Evolutionary conservation across 2,329 filamentous ascomycete genomes (phyloP).

Genomic region (Metarhizium brunneum): DNA sequence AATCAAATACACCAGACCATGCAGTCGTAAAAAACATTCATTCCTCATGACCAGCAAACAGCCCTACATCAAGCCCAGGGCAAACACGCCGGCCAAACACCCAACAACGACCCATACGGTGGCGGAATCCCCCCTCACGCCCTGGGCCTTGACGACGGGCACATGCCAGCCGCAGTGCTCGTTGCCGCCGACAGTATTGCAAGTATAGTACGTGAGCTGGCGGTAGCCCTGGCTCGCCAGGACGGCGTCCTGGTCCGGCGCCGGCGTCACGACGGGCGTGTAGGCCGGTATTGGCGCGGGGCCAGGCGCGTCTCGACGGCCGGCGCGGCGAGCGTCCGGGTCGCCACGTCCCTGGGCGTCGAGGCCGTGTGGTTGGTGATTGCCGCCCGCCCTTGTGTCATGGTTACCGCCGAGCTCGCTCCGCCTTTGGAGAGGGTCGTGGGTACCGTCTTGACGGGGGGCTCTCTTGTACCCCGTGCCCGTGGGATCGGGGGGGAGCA

Average conservation of each 20-base stretch:
- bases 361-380: background rate
- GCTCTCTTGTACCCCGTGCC: background rate
- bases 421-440: background rate
- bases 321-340: background rate
- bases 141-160: conserved; percentile 19
- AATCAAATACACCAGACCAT: background rate
- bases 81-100: conserved; percentile 16
- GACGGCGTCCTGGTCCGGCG: conserved; percentile 19
- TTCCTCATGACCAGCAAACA: background rate
- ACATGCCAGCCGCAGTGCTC: conserved; percentile 28
- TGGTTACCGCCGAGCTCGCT: background rate
- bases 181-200: conserved; percentile 19
- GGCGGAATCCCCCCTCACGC: conserved; percentile 12
- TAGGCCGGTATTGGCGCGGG: conserved; percentile 11
- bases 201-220: conserved; percentile 25
- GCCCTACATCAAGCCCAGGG: conserved; percentile 14
- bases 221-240: conserved; percentile 21
- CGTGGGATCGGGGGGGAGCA: background rate
- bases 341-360: background rate
- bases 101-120: conserved; percentile 12
- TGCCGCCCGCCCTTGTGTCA: background rate
- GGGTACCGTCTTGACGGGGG: background rate
- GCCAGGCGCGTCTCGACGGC: conserved; percentile 7
- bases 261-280: conserved; percentile 21
- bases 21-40: background rate